Evolutionary conservation across 176 grass and related monocot species (phyloP).

Genomic region (Bolboschoenus planiculmis): DNA sequence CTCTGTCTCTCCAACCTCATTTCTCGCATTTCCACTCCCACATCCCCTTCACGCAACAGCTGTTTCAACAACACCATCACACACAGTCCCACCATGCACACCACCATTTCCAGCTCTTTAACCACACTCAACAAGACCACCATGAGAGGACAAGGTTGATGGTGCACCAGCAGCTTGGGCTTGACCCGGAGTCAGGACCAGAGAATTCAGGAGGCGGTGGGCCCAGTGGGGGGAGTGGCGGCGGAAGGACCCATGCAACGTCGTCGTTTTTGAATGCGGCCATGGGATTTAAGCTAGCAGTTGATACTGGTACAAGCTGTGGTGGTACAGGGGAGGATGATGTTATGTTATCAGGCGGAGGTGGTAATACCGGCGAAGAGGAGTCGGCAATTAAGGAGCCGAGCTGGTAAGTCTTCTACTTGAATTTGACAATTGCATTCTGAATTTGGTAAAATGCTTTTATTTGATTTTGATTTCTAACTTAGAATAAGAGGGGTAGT

Average conservation of each 20-base stretch:
- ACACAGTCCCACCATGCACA: conserved; percentile 7
- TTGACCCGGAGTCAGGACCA: conserved; percentile 66
- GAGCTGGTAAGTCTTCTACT: conserved; percentile 45
- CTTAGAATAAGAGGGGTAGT: neutral
- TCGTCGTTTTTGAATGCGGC: conserved; percentile 56
- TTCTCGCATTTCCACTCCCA: conserved; percentile 36
- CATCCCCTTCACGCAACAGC: conserved; percentile 74
- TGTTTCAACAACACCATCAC: conserved; percentile 50
- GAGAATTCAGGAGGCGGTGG: conserved; percentile 27
- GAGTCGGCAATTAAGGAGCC: conserved; percentile 90
- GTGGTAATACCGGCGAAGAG: conserved; percentile 43
- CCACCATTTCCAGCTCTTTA: conserved; percentile 32
- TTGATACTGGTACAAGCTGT: conserved; percentile 61
- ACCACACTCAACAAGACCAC: conserved; percentile 23
- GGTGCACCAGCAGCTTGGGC: conserved; percentile 53
- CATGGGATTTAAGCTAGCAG: conserved; percentile 79
- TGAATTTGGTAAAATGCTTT: neutral
- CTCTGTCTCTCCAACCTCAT: conserved; percentile 33
- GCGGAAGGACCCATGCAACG: conserved; percentile 17
- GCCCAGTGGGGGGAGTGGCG: conserved; percentile 7
- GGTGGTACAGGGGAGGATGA: conserved; percentile 60
- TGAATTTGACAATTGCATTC: neutral
- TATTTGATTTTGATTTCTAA: neutral
- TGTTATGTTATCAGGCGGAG: conserved; percentile 28
- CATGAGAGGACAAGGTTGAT: conserved; percentile 27